Base-by-base conservation (phyloP, 345 rosid genomes). In the Gossypium sturtianum region DNA sequence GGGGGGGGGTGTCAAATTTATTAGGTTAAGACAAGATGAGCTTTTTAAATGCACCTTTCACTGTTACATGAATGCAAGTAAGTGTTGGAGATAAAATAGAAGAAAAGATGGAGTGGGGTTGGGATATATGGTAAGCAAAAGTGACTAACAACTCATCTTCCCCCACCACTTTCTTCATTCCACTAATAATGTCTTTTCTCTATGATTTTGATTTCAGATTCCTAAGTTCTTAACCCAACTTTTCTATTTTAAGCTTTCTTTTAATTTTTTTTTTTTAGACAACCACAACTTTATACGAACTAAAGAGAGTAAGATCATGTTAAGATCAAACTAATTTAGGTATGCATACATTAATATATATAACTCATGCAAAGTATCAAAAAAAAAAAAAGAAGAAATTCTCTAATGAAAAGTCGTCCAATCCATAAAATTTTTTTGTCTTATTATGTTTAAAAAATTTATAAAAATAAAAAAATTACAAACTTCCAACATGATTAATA, bases 71-170 rank as follows among this genome's bases (percentile, higher is more conserved):
- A 56, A 56, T 56, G 60, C 10, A 20, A 20, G 27, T 11, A 57
- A 45, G 23, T 44, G 2, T 20, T 44, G n/a, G 34, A 66, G 29
- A 66, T 47, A 47, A 47, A 52, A 44, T 56, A 45, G 15, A 22
- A 22, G 71, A 66, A 66, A 45, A 66, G 38, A 47, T 22, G 54
- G 54, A 49, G 45, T 66, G 6, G 6, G 34, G 23, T 22, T 34
- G 29, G 3, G 23, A 54, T 16, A 8, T 2, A 56, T 56, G 52
- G 16, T n/a, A 66, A 22, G 38, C 15, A 22, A 45, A 66, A 66
- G 71, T 67, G 71, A 48, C 20, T 29, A 48, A 48, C 71, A 48
- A 6, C 71, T 67, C 71, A 67, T 11, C 34, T 23, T 53, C 43
- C 43, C 10, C 11, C 54, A 52, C 71, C 43, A 48, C 34, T 23